Conservation (phyloP, 148 eudicot genomes). For the Camellia sinensis region DNA sequence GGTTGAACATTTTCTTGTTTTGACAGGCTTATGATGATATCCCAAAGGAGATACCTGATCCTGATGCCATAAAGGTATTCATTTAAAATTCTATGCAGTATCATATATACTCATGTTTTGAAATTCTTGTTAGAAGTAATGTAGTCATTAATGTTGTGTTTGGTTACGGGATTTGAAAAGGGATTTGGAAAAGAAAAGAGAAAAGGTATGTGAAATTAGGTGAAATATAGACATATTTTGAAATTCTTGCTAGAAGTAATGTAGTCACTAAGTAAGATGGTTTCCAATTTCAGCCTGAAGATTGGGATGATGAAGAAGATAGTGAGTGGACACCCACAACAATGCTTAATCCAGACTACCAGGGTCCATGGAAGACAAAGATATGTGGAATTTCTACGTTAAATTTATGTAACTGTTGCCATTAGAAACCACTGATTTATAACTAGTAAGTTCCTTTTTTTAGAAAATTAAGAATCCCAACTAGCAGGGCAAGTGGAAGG, state of each 20-base stretch:
- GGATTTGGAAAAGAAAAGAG: too few species aligned
- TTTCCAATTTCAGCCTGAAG: slow-evolving; percentile 72
- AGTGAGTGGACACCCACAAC: slow-evolving; percentile 98
- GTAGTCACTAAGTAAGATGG: background rate
- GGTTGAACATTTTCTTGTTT: background rate
- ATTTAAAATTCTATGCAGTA: background rate
- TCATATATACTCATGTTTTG: background rate
- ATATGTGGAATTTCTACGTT: slow-evolving; percentile 29
- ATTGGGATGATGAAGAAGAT: slow-evolving; percentile 99
- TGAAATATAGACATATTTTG: too few species aligned
- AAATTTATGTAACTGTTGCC: background rate
- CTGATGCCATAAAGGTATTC: slow-evolving; percentile 84
- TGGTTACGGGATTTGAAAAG: too few species aligned
- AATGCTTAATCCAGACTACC: slow-evolving; percentile 88
- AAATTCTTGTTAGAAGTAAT: background rate
- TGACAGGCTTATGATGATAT: slow-evolving; percentile 87
- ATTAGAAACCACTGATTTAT: background rate
- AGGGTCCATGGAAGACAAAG: slow-evolving; percentile 96
- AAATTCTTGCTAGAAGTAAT: background rate
- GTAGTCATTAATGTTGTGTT: too few species aligned
- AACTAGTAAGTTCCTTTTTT: slow-evolving; percentile 4
- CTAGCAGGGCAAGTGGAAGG: slow-evolving; percentile 98
- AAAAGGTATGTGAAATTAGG: too few species aligned
- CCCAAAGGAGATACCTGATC: slow-evolving; percentile 75
- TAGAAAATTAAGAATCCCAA: slow-evolving; percentile 97